Evolutionary conservation across 257 asterid genomes (phyloP), one percentile per base, ranked within the genome.

Genomic region (Orobanche coerulescens): DNA sequence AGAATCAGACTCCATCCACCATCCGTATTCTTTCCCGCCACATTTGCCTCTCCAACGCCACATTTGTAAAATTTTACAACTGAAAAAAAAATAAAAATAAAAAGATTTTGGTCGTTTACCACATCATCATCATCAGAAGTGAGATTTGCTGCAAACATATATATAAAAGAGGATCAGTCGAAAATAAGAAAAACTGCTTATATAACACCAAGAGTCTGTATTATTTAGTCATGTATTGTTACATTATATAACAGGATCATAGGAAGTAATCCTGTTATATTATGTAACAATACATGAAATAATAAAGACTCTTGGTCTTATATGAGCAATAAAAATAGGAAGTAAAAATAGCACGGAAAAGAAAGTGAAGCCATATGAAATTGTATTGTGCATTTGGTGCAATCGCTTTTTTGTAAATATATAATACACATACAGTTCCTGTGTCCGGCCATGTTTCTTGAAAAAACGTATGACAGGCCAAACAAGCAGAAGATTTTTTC

Each of bases 101-200:
- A 43, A 62, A 33, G 62, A 62, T 56, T 61, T 46, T 56, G 13
- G 63, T 49, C 67, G 46, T 49, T 75, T 82, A 89, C 96, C 96
- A 11, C 72, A 44, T 61, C 31, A 59, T 80, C 91, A 57, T 83
- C 88, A 67, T 88, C 96, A 43, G 82, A 79, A 22, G 65, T 71
- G 59, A 73, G 52, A 65, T 83, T 72, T 56, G 95, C 95, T 83
- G 87, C 87, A 70, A 24, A 58, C 30, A 75, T 51, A 58, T 43
- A 73, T 50, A 30, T 4, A 67, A 6, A 62, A 51, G 20, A 30
- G 15, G 4, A 61, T 1, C 28, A 47, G 64, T 68, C 51, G 71
- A 59, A 46, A 19, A 46, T 13, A 13, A 50, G 1, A 65, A 59
- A 26, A 61, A 16, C 42, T 18, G 16, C 8, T 63, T 14, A 40